phyloP scores from a whole-genome alignment of 495 filamentous ascomycete genomes.

The Hypoxylon rickii region DNA sequence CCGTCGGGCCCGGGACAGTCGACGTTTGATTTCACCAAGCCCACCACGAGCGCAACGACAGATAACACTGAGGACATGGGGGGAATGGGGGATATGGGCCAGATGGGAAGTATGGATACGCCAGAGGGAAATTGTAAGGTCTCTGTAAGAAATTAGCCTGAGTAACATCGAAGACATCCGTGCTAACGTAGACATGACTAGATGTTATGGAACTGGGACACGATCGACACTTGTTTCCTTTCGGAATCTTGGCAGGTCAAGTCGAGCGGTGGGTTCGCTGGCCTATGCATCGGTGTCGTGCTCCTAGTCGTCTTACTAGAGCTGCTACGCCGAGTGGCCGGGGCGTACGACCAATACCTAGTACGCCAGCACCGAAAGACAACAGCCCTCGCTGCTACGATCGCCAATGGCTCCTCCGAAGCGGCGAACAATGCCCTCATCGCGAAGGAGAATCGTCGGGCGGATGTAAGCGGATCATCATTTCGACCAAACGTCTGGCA shows the following conservation, averaged over 20 bases:
- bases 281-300: constrained; percentile 71
- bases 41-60: constrained; percentile 1
- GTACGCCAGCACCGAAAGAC: constrained; percentile 46
- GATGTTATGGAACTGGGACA: constrained; percentile 84
- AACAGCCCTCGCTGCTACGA: constrained; percentile 8
- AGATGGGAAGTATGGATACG: constrained; percentile 4
- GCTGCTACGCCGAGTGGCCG: constrained; percentile 60
- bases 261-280: constrained; percentile 65
- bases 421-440: constrained; percentile 18
- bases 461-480: neutral
- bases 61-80: neutral
- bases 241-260: constrained; percentile 66
- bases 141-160: constrained; percentile 18
- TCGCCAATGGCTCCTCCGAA: constrained; percentile 2
- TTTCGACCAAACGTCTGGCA: constrained; percentile 59
- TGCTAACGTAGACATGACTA: constrained; percentile 22
- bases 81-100: constrained; percentile 2
- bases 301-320: constrained; percentile 67
- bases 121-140: constrained; percentile 10
- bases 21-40: neutral
- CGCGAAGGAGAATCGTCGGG: constrained; percentile 11
- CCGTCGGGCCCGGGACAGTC: neutral
- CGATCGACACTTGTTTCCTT: constrained; percentile 73
- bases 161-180: neutral
- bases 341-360: constrained; percentile 66